phyloP scores from a whole-genome alignment of 1,284 basidiomycete species.

The Ustilago loliicola region DNA sequence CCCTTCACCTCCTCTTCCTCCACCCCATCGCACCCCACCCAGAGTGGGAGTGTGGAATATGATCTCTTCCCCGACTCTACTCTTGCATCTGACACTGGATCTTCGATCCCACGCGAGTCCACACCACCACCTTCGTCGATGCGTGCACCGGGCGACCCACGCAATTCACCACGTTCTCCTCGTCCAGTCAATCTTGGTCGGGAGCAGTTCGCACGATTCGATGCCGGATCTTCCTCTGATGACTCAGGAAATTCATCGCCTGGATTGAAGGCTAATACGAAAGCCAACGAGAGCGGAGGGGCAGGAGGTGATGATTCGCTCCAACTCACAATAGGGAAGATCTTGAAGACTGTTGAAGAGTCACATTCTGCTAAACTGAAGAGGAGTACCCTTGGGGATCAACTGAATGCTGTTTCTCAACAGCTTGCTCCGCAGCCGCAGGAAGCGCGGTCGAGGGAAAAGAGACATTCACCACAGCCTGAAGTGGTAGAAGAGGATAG shows the following conservation, averaged over 20 bases:
- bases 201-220: conserved; percentile 17
- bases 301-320: conserved; percentile 2
- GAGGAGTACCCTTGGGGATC: conserved; percentile 12
- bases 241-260: conserved; percentile 8
- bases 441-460: not conserved
- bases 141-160: conserved; percentile 18
- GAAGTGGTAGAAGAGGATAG: conserved; percentile 6
- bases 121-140: conserved; percentile 28
- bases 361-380: conserved; percentile 3
- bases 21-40: not conserved
- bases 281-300: not conserved
- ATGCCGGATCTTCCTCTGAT: conserved; percentile 14
- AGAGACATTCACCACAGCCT: not conserved
- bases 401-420: conserved; percentile 8
- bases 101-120: conserved; percentile 32
- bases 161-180: conserved; percentile 32
- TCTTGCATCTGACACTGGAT: not conserved
- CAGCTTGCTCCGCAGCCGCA: not conserved
- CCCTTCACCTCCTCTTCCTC: not conserved
- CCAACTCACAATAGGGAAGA: conserved; percentile 18
- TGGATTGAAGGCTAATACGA: conserved; percentile 11
- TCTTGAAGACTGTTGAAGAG: conserved; percentile 24
- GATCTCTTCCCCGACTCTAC: conserved; percentile 14
- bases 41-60: not conserved
- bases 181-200: conserved; percentile 24